phyloP scores from a whole-genome alignment of 352 stramenopile species.

The Aphanomyces cochlioides region DNA sequence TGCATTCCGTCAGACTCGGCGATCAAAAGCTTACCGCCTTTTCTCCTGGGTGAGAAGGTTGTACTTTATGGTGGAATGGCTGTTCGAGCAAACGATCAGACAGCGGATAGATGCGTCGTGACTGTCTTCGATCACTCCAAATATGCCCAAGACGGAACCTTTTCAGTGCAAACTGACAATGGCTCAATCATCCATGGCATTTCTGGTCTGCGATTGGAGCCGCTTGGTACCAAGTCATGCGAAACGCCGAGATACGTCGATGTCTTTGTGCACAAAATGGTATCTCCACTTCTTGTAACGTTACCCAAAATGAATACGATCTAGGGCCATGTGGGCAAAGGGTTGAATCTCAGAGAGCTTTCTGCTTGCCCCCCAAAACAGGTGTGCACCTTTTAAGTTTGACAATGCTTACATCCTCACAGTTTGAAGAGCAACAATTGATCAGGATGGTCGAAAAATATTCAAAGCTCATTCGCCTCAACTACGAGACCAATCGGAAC shows the following conservation, averaged over 20 bases:
- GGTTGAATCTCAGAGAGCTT: conserved; percentile 12
- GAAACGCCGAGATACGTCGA: conserved; percentile 19
- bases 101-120: not conserved
- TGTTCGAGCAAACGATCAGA: conserved; percentile 23
- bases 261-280: conserved; percentile 18
- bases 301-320: not conserved
- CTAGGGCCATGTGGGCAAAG: not conserved
- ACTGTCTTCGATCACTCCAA: conserved; percentile 9
- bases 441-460: conserved; percentile 58
- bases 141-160: conserved; percentile 30
- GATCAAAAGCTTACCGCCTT: conserved; percentile 21
- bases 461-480: conserved; percentile 58
- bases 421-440: conserved; percentile 32
- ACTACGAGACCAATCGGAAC: conserved; percentile 47
- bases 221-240: not conserved
- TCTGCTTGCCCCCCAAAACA: conserved; percentile 8
- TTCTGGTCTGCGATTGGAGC: conserved; percentile 15
- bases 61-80: not conserved
- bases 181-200: conserved; percentile 10
- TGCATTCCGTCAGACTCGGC: conserved; percentile 11
- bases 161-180: conserved; percentile 30
- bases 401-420: no score
- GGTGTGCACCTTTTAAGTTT: not conserved
- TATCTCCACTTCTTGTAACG: not conserved
- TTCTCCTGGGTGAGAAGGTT: conserved; percentile 11